Percentiles rank a stretch among this genome's conserved stretches.
Conservation (phyloP, 2,329 filamentous ascomycete genomes). For the Calcarisporium arbuscula region DNA sequence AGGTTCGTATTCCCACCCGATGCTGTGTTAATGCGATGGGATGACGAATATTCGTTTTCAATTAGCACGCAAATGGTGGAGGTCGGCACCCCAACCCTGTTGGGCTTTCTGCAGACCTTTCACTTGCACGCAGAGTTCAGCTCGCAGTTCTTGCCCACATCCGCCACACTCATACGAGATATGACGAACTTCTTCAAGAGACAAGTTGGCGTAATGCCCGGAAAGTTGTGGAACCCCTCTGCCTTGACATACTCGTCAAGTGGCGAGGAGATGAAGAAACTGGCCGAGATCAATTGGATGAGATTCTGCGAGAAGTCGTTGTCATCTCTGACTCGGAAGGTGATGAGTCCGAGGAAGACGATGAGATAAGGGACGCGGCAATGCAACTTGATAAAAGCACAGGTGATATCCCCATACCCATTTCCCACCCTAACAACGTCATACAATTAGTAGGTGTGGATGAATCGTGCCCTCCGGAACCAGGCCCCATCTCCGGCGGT, state of each 20-base stretch:
- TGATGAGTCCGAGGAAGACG: conserved; percentile 33
- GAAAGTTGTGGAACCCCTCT: conserved; percentile 54
- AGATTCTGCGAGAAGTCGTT: conserved; percentile 60
- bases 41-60: conserved; percentile 12
- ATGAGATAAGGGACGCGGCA: too few species aligned
- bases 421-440: conserved; percentile 1
- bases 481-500: conserved; percentile 6
- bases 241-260: conserved; percentile 61
- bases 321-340: conserved; percentile 58
- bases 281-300: conserved; percentile 60
- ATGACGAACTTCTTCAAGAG: conserved; percentile 54
- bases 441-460: too few species aligned
- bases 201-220: conserved; percentile 54
- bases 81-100: too few species aligned
- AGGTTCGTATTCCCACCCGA: conserved; percentile 36
- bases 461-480: too few species aligned
- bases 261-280: conserved; percentile 67
- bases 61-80: too few species aligned
- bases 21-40: neutral
- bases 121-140: conserved; percentile 56
- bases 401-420: conserved; percentile 12
- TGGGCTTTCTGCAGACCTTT: conserved; percentile 48
- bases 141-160: conserved; percentile 62
- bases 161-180: conserved; percentile 59
- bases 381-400: conserved; percentile 29